Conservation (phyloP, 495 filamentous ascomycete species). For the Penicillium pulvis region DNA sequence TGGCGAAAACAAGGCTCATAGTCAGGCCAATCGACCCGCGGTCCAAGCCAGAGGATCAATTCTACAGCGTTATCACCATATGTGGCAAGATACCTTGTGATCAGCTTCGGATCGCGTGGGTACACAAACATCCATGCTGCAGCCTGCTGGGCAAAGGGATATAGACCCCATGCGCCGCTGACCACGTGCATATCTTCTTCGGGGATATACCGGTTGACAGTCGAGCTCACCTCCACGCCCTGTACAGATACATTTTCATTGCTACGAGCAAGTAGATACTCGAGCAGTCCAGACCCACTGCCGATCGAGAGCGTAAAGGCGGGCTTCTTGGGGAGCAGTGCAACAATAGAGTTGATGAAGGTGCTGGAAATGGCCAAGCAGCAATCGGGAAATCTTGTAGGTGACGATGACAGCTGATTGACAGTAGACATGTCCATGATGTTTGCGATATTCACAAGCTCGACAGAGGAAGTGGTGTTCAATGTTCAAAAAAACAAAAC, state of each 20-base stretch:
- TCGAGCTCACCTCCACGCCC: constrained; percentile 50
- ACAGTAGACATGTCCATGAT: neutral
- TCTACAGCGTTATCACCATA: constrained; percentile 30
- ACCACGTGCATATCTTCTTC: constrained; percentile 44
- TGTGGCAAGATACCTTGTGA: constrained; percentile 44
- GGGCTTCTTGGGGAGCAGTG: constrained; percentile 44
- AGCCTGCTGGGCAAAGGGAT: constrained; percentile 36
- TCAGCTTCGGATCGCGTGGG: constrained; percentile 48
- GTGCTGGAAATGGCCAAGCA: constrained; percentile 51
- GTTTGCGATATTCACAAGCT: neutral
- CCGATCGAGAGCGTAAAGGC: constrained; percentile 53
- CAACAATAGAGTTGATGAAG: constrained; percentile 36
- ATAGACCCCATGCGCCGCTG: constrained; percentile 44
- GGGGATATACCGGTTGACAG: constrained; percentile 49
- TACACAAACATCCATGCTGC: constrained; percentile 58
- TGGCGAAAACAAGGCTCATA: constrained; percentile 33
- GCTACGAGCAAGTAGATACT: constrained; percentile 43
- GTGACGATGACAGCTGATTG: constrained; percentile 11
- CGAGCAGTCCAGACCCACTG: constrained; percentile 55
- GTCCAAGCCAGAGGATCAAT: constrained; percentile 54
- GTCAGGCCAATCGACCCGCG: constrained; percentile 49
- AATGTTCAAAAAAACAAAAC: neutral
- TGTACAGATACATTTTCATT: constrained; percentile 31
- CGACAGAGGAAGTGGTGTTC: too few relatives aligned
- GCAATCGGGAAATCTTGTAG: constrained; percentile 42